Conservation (phyloP, 2,329 filamentous ascomycete species). For the Xylogone sp. region DNA sequence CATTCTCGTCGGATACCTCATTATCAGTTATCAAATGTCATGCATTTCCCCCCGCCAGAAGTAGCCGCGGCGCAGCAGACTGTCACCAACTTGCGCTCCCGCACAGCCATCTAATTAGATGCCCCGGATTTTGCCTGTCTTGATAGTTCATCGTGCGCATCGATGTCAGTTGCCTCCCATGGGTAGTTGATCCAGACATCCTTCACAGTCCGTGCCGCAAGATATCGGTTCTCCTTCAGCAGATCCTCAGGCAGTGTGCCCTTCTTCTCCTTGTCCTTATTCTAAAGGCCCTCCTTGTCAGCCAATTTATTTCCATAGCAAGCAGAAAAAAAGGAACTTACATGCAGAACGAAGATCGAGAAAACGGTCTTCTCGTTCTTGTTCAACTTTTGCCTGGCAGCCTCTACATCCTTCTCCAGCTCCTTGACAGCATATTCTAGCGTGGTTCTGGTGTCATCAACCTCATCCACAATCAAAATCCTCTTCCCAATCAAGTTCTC, state of each 20-base stretch:
- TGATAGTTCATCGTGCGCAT: slow-evolving; percentile 79
- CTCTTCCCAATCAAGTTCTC: slow-evolving; percentile 86
- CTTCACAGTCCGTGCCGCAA: slow-evolving; percentile 81
- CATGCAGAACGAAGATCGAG: slow-evolving; percentile 91
- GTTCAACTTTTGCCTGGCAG: slow-evolving; percentile 70
- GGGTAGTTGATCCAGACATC: slow-evolving; percentile 99
- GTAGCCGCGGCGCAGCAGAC: not conserved
- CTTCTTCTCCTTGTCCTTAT: slow-evolving; percentile 98
- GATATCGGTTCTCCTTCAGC: slow-evolving; percentile 68
- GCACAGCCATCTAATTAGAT: not conserved
- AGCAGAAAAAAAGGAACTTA: slow-evolving; percentile 30
- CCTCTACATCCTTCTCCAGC: slow-evolving; percentile 89
- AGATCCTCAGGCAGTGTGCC: slow-evolving; percentile 77
- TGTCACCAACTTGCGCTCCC: not conserved
- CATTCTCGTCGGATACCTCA: not conserved
- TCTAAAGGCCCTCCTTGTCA: slow-evolving; percentile 43
- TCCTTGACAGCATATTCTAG: slow-evolving; percentile 92
- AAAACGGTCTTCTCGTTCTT: slow-evolving; percentile 81
- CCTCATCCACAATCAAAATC: slow-evolving; percentile 90
- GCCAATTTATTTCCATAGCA: not conserved
- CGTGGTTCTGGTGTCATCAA: slow-evolving; percentile 91
- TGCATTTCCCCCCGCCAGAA: not conserved
- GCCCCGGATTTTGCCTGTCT: slow-evolving; percentile 20
- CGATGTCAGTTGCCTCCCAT: slow-evolving; percentile 94
- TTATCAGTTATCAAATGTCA: not conserved